Percentiles rank a stretch among this genome's conserved stretches.
Conservation (phyloP, 108 stramenopile genomes). For the Skeletonema menzelii region DNA sequence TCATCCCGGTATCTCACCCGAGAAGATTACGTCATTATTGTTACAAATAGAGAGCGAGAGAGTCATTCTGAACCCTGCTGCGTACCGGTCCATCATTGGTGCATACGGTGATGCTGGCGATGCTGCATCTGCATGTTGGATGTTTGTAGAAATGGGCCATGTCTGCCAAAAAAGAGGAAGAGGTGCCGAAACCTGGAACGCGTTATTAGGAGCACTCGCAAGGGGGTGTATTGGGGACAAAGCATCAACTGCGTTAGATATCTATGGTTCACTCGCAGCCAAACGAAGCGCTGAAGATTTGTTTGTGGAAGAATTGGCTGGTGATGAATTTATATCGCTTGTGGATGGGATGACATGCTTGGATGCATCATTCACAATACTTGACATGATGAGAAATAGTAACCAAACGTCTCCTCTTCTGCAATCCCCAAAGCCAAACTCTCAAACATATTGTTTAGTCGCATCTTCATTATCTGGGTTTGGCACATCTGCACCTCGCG, state of each 20-base stretch:
- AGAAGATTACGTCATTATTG: slow-evolving; percentile 50
- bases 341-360: slow-evolving; percentile 53
- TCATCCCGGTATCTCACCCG: slow-evolving; percentile 40
- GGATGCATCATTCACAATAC: slow-evolving; percentile 48
- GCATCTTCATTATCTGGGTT: slow-evolving; percentile 49
- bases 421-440: slow-evolving; percentile 50
- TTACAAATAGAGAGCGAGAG: slow-evolving; percentile 20
- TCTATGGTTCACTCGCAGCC: slow-evolving; percentile 23
- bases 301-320: background rate
- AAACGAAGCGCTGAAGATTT: slow-evolving; percentile 1
- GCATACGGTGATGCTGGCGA: slow-evolving; percentile 63
- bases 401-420: slow-evolving; percentile 2
- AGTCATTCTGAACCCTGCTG: slow-evolving; percentile 37
- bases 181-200: slow-evolving; percentile 60
- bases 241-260: slow-evolving; percentile 2
- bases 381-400: slow-evolving; percentile 51
- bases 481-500: slow-evolving; percentile 11
- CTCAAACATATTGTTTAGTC: slow-evolving; percentile 73
- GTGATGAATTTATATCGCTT: slow-evolving; percentile 14
- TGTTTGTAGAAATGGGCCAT: slow-evolving; percentile 50
- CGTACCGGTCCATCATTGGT: slow-evolving; percentile 59
- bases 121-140: slow-evolving; percentile 59
- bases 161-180: slow-evolving; percentile 24
- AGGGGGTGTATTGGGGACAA: slow-evolving; percentile 8
- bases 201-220: slow-evolving; percentile 59